Conservation (phyloP, 257 asterid genomes). For the Paraleonurus japonicus region DNA sequence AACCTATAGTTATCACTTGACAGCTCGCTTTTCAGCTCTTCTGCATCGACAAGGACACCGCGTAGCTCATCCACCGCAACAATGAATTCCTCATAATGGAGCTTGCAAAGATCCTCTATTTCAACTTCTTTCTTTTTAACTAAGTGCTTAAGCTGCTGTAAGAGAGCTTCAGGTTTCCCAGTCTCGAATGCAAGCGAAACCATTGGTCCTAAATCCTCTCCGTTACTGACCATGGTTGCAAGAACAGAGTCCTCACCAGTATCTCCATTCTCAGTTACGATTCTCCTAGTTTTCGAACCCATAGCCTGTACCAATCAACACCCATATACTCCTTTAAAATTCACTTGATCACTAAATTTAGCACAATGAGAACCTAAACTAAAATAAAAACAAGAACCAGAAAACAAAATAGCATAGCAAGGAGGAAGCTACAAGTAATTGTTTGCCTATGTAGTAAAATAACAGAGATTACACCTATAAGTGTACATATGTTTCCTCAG, state of each 20-base stretch:
- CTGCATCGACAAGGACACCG: conserved; percentile 91
- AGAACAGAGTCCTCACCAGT: conserved; percentile 79
- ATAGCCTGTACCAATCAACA: conserved; percentile 39
- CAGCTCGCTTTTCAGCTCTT: conserved; percentile 82
- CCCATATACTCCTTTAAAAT: conserved; percentile 4
- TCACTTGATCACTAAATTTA: background rate
- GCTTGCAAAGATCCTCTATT: conserved; percentile 93
- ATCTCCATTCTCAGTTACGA: conserved; percentile 65
- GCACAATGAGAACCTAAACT: background rate
- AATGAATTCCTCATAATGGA: conserved; percentile 88
- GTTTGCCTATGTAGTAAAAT: background rate
- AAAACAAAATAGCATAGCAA: background rate
- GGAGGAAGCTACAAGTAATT: background rate
- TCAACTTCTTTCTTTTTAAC: conserved; percentile 85
- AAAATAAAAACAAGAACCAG: background rate
- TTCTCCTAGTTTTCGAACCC: conserved; percentile 64
- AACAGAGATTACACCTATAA: background rate
- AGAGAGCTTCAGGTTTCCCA: conserved; percentile 73
- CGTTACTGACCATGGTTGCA: conserved; percentile 72
- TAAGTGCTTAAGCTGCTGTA: conserved; percentile 70
- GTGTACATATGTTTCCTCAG: background rate
- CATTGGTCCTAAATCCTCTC: conserved; percentile 92
- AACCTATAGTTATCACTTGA: conserved; percentile 74
- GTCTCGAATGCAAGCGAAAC: conserved; percentile 80
- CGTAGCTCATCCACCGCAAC: conserved; percentile 94